These are phyloP conservation scores for Rhododendron simsii DNA, from an alignment of 148 eudicot genomes.

Conservation along the genomic window DNA sequence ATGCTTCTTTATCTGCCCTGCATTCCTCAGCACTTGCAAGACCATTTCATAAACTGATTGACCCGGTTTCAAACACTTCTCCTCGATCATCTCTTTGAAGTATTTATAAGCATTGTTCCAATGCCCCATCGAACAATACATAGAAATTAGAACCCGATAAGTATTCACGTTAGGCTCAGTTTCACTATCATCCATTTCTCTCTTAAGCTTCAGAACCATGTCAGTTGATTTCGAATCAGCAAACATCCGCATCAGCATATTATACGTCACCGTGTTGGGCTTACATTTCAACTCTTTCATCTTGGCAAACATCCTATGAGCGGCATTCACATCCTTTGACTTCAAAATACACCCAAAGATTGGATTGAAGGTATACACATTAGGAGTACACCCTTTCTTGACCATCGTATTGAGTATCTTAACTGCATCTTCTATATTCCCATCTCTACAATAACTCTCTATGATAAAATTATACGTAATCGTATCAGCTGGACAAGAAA, in stretches of 20 bases:
- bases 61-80: conserved; percentile 67
- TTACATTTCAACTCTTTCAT: conserved; percentile 76
- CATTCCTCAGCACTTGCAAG: conserved; percentile 55
- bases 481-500: conserved; percentile 58
- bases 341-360: conserved; percentile 54
- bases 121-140: conserved; percentile 87
- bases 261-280: conserved; percentile 71
- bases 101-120: conserved; percentile 85
- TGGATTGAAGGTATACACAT: conserved; percentile 61
- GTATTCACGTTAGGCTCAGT: conserved; percentile 83
- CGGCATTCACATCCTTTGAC: conserved; percentile 66
- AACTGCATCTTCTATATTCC: conserved; percentile 60
- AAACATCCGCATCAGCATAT: conserved; percentile 83
- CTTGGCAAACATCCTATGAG: conserved; percentile 58
- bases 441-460: conserved; percentile 74
- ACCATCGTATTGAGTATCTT: conserved; percentile 71
- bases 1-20: conserved; percentile 77
- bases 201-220: conserved; percentile 89
- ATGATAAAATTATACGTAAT: conserved; percentile 73
- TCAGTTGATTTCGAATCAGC: conserved; percentile 70
- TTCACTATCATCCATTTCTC: conserved; percentile 69
- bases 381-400: conserved; percentile 58
- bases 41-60: conserved; percentile 56
- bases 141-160: conserved; percentile 52
- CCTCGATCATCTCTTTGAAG: conserved; percentile 84